Percentiles rank a stretch among this genome's conserved stretches.
Conservation (phyloP, 208 protist species). For the Wallacemonas collosoma region DNA sequence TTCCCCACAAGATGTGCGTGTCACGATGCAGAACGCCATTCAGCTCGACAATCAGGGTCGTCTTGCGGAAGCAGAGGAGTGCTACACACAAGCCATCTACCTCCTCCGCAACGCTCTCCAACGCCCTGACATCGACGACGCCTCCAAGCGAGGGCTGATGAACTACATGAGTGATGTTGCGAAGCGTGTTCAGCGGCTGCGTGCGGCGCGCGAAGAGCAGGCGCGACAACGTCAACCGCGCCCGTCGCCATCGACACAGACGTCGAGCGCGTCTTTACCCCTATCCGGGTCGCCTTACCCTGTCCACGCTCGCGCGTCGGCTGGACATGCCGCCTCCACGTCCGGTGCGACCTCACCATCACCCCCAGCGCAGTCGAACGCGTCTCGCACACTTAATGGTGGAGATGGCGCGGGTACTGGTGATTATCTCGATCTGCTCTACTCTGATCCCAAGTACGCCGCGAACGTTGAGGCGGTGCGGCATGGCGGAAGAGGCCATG, state of each 20-base stretch:
- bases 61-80: conserved; percentile 74
- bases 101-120: conserved; percentile 41
- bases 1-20: conserved; percentile 2
- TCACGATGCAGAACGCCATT: conserved; percentile 51
- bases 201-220: conserved; percentile 16
- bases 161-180: conserved; percentile 70
- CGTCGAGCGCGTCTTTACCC: not conserved
- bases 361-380: too few relatives aligned
- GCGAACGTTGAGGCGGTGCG: not conserved
- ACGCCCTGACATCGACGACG: conserved; percentile 33
- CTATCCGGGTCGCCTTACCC: not conserved
- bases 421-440: conserved; percentile 31
- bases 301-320: not conserved
- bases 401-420: not conserved
- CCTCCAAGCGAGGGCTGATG: conserved; percentile 39
- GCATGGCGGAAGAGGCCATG: not conserved
- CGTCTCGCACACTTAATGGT: not conserved
- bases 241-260: not conserved
- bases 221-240: not conserved
- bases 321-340: not conserved
- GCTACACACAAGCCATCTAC: conserved; percentile 59
- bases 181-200: conserved; percentile 55
- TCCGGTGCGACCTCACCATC: conserved; percentile 3
- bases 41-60: conserved; percentile 44
- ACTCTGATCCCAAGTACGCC: conserved; percentile 20